Evolutionary conservation across 148 eudicot species (phyloP).

Genomic region (Heliamphora exappendiculata): DNA sequence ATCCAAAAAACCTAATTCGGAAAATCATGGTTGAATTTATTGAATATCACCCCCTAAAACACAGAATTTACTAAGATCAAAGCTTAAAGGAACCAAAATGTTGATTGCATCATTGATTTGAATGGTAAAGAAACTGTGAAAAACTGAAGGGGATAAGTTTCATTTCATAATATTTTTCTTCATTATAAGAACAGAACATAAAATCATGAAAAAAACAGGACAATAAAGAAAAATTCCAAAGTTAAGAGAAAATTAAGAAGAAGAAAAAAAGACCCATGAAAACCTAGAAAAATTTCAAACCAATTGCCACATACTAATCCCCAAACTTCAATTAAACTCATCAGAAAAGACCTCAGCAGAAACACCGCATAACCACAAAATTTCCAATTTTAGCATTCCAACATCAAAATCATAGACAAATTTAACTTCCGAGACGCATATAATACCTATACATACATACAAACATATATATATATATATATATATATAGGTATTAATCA

Average conservation of each 20-base stretch:
- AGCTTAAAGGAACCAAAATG: background rate
- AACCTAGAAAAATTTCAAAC: background rate
- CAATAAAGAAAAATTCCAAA: background rate
- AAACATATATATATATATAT: background rate
- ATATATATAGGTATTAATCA: background rate
- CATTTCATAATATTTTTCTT: background rate
- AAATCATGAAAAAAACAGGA: background rate
- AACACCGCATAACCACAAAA: background rate
- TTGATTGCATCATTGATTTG: background rate
- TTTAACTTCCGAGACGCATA: too few relatives aligned
- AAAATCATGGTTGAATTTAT: background rate
- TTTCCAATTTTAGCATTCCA: background rate
- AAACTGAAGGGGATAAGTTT: background rate
- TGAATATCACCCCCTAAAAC: background rate
- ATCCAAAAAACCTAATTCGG: background rate
- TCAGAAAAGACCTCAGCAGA: background rate
- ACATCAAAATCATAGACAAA: background rate
- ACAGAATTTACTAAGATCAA: background rate
- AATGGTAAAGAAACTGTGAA: background rate
- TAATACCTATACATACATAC: background rate
- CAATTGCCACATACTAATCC: background rate
- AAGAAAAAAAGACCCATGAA: background rate
- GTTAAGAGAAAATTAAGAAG: background rate
- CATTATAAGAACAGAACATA: background rate
- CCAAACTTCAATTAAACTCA: background rate